Evolutionary conservation across 768 basidiomycete genomes (phyloP), one percentile per base, ranked within the genome.

Genomic region (Tulasnella sp.): DNA sequence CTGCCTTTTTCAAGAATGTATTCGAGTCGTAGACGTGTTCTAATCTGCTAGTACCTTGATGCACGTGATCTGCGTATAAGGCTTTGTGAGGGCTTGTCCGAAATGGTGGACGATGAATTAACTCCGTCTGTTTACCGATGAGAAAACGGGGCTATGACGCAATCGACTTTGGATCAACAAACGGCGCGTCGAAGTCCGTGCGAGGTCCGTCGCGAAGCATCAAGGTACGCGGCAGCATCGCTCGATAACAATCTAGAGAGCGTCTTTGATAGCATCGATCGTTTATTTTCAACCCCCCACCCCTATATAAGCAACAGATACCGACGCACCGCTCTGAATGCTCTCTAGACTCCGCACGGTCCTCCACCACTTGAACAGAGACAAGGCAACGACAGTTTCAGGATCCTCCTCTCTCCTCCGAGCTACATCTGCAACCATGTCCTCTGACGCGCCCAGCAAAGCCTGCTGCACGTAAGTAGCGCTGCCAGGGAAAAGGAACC

Each of bases 281-380:
- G 9, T 67, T 26, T 35, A 10, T 35, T 29, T 29, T 67, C 61
- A 16, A 67, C 61, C 61, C 11, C n/a, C 61, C 29, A 29, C 61
- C 61, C 15, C 61, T 67, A 67, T 67, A 67, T 29, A 67, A 67
- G 29, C 26, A 67, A 67, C 61, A 29, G 61, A 67, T 3, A 42
- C 71, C 71, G 71, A 72, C 37, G 39, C 4, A 15, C 70, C 18
- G 26, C 39, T 32, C 71, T 2, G 40, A 42, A 72, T 72, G 71
- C 71, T 72, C 44, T n/a, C 44, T 46, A 5, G 71, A 46, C 44
- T 72, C 39, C 71, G 71, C 44, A 46, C 71, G 4, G 44, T 72
- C 39, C 44, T 72, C 71, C 71, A 72, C 23, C 71, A 72, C 37
- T 37, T 72, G 32, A 72, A 72, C 61, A 67, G 61, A 35, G 61